Conservation (phyloP, 495 filamentous ascomycete genomes). For the Schizothecium vesticola region DNA sequence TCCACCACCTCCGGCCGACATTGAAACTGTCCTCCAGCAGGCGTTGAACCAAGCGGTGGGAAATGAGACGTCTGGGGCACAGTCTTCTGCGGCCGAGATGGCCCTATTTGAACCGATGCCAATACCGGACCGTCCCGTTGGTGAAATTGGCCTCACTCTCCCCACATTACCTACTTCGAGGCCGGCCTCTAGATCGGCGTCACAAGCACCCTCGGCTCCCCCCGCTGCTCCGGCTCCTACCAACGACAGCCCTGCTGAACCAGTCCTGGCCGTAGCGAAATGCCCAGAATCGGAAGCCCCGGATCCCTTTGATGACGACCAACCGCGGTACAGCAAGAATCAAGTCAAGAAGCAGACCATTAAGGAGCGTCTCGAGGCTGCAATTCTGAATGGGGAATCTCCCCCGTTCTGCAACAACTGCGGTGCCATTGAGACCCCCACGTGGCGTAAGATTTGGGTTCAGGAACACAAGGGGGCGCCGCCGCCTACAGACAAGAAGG, state of each 20-base stretch:
- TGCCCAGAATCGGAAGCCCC: slow-evolving; percentile 22
- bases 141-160: slow-evolving; percentile 12
- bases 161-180: slow-evolving; percentile 13
- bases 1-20: neutral
- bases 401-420: slow-evolving; percentile 89
- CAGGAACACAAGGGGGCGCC: slow-evolving; percentile 60
- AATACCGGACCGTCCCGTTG: slow-evolving; percentile 11
- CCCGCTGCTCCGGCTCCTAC: slow-evolving; percentile 10
- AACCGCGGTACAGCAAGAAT: slow-evolving; percentile 41
- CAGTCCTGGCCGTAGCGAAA: slow-evolving; percentile 13
- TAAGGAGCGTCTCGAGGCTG: slow-evolving; percentile 57
- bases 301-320: slow-evolving; percentile 27
- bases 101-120: slow-evolving; percentile 4
- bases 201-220: slow-evolving; percentile 8
- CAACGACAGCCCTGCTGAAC: slow-evolving; percentile 20
- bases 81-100: neutral
- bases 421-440: slow-evolving; percentile 88
- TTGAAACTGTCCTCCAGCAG: slow-evolving; percentile 3
- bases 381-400: slow-evolving; percentile 64
- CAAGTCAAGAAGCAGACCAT: slow-evolving; percentile 56
- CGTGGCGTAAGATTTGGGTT: slow-evolving; percentile 85
- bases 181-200: slow-evolving; percentile 19
- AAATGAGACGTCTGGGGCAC: neutral
- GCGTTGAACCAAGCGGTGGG: slow-evolving; percentile 3
- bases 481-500: slow-evolving; percentile 40